Conservation (phyloP, 345 rosid genomes). For the Pistacia integerrima region DNA sequence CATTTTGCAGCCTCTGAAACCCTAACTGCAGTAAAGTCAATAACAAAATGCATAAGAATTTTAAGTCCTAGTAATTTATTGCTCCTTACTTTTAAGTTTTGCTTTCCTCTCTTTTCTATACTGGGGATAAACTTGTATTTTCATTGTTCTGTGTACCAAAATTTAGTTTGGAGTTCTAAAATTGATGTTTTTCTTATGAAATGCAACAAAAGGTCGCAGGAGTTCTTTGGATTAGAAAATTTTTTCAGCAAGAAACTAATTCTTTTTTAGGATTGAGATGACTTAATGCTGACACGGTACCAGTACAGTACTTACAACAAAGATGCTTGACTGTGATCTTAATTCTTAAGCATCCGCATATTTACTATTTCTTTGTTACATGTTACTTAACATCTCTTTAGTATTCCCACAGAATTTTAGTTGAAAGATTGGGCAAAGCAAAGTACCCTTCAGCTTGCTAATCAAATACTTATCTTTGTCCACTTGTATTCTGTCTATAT, state of each 20-base stretch:
- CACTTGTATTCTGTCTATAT: neutral
- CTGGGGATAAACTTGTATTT: neutral
- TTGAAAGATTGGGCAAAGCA: neutral
- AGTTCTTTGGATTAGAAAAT: constrained; percentile 31
- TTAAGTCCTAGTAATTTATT: constrained; percentile 61
- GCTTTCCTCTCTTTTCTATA: neutral
- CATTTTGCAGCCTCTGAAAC: constrained; percentile 50
- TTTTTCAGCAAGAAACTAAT: constrained; percentile 26
- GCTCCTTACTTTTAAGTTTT: neutral
- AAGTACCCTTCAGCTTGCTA: neutral
- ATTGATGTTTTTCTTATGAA: constrained; percentile 11
- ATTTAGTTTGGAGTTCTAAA: neutral
- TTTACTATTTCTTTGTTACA: neutral
- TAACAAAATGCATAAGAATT: constrained; percentile 64
- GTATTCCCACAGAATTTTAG: neutral
- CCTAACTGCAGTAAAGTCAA: constrained; percentile 54
- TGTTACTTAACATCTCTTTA: neutral
- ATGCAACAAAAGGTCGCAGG: constrained; percentile 47
- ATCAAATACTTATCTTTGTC: neutral
- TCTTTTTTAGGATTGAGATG: constrained; percentile 25
- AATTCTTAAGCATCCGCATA: neutral
- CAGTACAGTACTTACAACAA: constrained; percentile 27
- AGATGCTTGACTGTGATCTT: constrained; percentile 10
- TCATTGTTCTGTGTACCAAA: neutral
- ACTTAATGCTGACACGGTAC: constrained; percentile 26